Percentiles rank a stretch among this genome's conserved stretches.
Conservation (phyloP, 2,329 filamentous ascomycete species). For the Monosporascus sp. region DNA sequence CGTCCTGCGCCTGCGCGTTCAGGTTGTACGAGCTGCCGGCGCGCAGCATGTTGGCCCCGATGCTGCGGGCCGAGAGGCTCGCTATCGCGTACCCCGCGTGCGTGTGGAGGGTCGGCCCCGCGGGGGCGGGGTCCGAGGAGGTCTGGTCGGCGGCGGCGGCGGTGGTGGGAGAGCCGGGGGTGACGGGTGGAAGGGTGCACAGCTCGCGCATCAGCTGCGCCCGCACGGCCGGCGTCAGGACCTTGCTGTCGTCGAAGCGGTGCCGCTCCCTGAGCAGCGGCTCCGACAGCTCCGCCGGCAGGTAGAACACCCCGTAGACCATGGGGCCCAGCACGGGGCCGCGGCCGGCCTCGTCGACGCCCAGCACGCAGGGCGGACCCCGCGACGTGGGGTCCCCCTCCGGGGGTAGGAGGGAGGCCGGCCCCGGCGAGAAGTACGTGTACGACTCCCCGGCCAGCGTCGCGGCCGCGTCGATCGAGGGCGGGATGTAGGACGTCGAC, state of each 20-base stretch:
- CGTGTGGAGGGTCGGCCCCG: neutral
- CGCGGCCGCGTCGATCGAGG: conserved; percentile 55
- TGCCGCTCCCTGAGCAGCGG: conserved; percentile 72
- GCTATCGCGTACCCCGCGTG: conserved; percentile 71
- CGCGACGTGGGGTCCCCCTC: no score
- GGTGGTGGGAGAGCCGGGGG: conserved; percentile 38
- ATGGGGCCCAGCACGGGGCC: conserved; percentile 86
- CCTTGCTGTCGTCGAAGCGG: conserved; percentile 94
- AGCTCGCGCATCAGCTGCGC: conserved; percentile 64
- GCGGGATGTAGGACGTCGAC: conserved; percentile 53
- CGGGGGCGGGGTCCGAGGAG: neutral
- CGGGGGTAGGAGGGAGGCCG: conserved; percentile 51
- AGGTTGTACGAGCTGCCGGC: conserved; percentile 70
- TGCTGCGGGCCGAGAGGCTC: conserved; percentile 78
- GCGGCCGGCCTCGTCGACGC: conserved; percentile 89
- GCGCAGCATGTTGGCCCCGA: conserved; percentile 71
- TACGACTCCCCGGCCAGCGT: conserved; percentile 65
- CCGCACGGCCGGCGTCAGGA: conserved; percentile 75
- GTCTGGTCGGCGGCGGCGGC: neutral
- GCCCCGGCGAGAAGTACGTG: conserved; percentile 66
- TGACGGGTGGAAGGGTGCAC: conserved; percentile 56
- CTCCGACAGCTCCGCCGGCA: conserved; percentile 67
- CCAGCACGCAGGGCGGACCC: conserved; percentile 65
- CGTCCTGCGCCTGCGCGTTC: conserved; percentile 93
- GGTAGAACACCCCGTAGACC: conserved; percentile 69